Base-by-base conservation (phyloP, 2,329 filamentous ascomycete species). In the Hymenoscyphus albidus region DNA sequence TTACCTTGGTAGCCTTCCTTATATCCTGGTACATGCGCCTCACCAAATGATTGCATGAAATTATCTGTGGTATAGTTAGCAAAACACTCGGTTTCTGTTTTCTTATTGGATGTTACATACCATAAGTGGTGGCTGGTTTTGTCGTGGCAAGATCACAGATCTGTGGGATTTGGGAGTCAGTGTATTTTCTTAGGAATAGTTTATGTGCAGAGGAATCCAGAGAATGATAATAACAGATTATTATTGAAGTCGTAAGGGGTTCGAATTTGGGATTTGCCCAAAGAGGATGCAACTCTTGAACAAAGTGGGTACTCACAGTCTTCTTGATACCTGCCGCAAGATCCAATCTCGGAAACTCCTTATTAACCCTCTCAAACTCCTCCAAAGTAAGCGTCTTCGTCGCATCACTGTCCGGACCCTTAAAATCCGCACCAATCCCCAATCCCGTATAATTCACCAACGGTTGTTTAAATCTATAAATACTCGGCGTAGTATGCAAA, bases 381-480 rank as follows among this genome's bases (percentile, higher is more conserved):
- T 71, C 69, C 62, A 69, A 62, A 1, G 71, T 74, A 57, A 76
- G 62, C 2, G 59, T 55, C 0, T 64, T 63, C 68, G 67, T 1
- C 73, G 74, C 1, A 5, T 66, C 69, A 16, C 56, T 66, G 31
- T 73, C 65, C 1, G 77, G 63, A 0, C 42, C 42, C 22, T 14
- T 22, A 32, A 59, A 64, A 59, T 64, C 55, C 14, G 48, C 51
- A 10, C 22, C 7, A 7, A 64, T 59, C 5, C 63, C 63, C 5
- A 32, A 27, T 1, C 18, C 40, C 10, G 27, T 55, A 5, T n/a
- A 39, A 12, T 39, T 71, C 7, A 81, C 79, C 51, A 77, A 77
- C 5, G 75, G 70, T 70, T 81, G 76, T 69, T 81, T 82, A 69
- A 79, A 76, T 16, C 65, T 64, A 9, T 72, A 75, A 44, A 81